These are phyloP conservation scores for Chaetomiaceae sp. DNA, from an alignment of 2,329 filamentous ascomycete species.

Conservation along the genomic window DNA sequence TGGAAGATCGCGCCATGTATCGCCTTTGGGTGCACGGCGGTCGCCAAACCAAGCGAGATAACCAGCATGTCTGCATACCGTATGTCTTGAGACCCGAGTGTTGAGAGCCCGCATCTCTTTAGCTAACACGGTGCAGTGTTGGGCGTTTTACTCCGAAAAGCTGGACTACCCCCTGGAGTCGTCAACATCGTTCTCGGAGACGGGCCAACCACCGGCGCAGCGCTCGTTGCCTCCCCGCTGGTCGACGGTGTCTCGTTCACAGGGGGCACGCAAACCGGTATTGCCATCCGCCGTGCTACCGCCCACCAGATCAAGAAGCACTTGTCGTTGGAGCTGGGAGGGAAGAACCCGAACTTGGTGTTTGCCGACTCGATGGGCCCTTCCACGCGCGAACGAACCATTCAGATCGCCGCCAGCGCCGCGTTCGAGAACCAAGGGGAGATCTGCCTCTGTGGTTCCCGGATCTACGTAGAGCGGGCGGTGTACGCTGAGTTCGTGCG, in stretches of 20 bases:
- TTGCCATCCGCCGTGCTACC: slow-evolving; percentile 30
- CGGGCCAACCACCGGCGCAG: slow-evolving; percentile 30
- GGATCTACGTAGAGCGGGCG: slow-evolving; percentile 47
- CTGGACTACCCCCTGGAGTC: slow-evolving; percentile 28
- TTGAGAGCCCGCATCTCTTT: neutral
- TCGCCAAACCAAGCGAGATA: slow-evolving; percentile 33
- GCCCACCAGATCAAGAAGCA: slow-evolving; percentile 32
- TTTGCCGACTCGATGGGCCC: slow-evolving; percentile 44
- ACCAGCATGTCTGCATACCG: slow-evolving; percentile 32
- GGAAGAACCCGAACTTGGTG: slow-evolving; percentile 49
- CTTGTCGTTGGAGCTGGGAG: slow-evolving; percentile 36
- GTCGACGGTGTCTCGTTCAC: slow-evolving; percentile 33
- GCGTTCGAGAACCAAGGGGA: slow-evolving; percentile 34
- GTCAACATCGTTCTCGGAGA: slow-evolving; percentile 33
- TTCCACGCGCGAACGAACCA: slow-evolving; percentile 43
- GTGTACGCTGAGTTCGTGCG: slow-evolving; percentile 38
- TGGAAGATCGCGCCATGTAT: slow-evolving; percentile 35
- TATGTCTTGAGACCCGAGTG: slow-evolving; percentile 1
- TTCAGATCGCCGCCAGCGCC: slow-evolving; percentile 39
- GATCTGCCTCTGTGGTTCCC: slow-evolving; percentile 37
- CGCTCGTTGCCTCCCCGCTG: slow-evolving; percentile 26
- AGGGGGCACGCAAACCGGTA: slow-evolving; percentile 31
- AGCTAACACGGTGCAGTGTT: slow-evolving; percentile 24
- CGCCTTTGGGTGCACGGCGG: slow-evolving; percentile 34
- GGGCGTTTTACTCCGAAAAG: slow-evolving; percentile 25